Base-by-base conservation (phyloP, 352 stramenopile species). In the Pythium pyrilobum region DNA sequence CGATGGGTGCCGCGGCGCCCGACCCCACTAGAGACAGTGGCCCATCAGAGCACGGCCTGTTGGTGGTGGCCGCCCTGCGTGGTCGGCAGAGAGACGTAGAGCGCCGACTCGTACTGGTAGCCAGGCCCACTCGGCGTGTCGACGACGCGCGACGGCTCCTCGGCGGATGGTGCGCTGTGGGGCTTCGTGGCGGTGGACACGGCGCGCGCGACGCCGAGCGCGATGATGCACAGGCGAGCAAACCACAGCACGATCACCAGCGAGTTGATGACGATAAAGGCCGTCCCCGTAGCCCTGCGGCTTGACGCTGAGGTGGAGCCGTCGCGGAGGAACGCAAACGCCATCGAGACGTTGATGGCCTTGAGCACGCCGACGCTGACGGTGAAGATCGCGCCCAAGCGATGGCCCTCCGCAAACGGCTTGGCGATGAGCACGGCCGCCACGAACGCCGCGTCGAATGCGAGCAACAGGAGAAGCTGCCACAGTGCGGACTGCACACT, bases 171-270 rank as follows among this genome's bases (percentile, higher is more conserved):
- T n/a, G n/a, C n/a, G n/a, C n/a, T n/a, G n/a, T n/a, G n/a, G n/a
- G n/a, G n/a, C n/a, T n/a, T n/a, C 18, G 29, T 27, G 1, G n/a
- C 21, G 3, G 51, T 27, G 13, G 2, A 24, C 1, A 18, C 21
- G 25, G 18, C n/a, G 20, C 47, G 39, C 13, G 4, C 25, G 40
- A 63, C 18, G 7, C 24, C 28, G 16, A 18, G 47, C 8, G 25
- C 23, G 21, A 67, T 28, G 10, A 23, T 32, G 12, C 62, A 29
- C 23, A 56, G 31, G 1, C 59, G 59, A 5, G 59, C 7, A 28
- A 67, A 67, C 59, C 59, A 67, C 24, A 62, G 34, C 1, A 52
- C 27, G 37, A 67, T 44, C 7, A 67, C 32, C 20, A 52, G 23
- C 18, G 59, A 43, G 31, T 67, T 67, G 44, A 67, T 21, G 3